Conservation (phyloP, 768 basidiomycete species). For the Mycena haematopus region DNA sequence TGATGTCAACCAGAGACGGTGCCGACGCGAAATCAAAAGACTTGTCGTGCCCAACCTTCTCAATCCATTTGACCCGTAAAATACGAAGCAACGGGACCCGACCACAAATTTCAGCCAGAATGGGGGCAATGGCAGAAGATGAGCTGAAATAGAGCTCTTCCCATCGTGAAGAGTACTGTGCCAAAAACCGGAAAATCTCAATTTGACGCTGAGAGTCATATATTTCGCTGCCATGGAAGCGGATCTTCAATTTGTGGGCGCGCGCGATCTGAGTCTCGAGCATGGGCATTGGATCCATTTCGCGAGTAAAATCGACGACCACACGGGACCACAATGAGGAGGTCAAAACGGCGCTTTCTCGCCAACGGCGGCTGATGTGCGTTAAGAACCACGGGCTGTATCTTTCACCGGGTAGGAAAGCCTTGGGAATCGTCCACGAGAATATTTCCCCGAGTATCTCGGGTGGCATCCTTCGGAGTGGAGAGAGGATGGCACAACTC, state of each 20-base stretch:
- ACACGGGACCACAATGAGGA: conserved; percentile 8
- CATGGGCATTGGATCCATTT: too few relatives aligned
- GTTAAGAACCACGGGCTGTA: conserved; percentile 8
- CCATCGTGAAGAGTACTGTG: neutral
- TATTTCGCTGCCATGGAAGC: neutral
- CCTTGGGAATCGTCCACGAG: too few relatives aligned
- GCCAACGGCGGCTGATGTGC: conserved; percentile 4
- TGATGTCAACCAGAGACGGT: neutral
- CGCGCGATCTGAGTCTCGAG: neutral
- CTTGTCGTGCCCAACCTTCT: neutral
- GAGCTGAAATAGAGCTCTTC: neutral
- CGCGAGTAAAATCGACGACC: neutral
- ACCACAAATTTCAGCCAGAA: neutral
- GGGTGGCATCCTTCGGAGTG: too few relatives aligned
- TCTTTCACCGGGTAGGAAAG: neutral
- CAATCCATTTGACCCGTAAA: neutral
- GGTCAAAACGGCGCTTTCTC: neutral
- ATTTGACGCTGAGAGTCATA: neutral
- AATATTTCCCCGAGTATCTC: too few relatives aligned
- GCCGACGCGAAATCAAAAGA: neutral
- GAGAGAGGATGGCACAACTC: too few relatives aligned
- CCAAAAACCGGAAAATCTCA: neutral
- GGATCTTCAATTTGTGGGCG: neutral
- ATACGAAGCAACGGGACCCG: neutral
- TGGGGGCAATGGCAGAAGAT: neutral